Conservation (phyloP, 83 land plant genomes). For the Larix sibirica region DNA sequence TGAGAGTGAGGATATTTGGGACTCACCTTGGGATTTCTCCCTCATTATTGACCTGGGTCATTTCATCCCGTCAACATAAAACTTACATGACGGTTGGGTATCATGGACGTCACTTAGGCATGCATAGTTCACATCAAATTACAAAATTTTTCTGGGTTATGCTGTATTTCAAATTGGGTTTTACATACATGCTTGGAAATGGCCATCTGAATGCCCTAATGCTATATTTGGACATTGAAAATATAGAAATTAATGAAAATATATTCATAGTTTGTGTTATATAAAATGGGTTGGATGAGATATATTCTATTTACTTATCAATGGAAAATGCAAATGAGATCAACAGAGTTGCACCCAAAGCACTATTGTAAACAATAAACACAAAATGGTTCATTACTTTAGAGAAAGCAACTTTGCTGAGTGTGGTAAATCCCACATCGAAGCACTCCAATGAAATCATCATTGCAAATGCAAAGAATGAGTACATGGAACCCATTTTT, state of each 20-base stretch:
- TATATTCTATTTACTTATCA: slow-evolving; percentile 15
- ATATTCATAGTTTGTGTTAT: not conserved
- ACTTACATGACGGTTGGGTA: not conserved
- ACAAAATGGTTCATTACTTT: slow-evolving; percentile 31
- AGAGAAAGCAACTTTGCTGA: slow-evolving; percentile 36
- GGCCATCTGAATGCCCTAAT: not conserved
- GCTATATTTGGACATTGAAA: not conserved
- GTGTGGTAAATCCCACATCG: slow-evolving; percentile 27
- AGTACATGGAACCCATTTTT: slow-evolving; percentile 26
- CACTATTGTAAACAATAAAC: slow-evolving; percentile 31
- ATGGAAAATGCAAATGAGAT: slow-evolving; percentile 26
- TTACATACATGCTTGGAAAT: no score
- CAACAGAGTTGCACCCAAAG: slow-evolving; percentile 24
- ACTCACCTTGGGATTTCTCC: no score
- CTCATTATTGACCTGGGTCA: no score
- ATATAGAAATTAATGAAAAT: not conserved
- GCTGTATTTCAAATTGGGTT: not conserved
- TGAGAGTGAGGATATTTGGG: no score
- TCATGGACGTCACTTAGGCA: not conserved
- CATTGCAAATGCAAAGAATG: slow-evolving; percentile 25
- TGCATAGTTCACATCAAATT: not conserved
- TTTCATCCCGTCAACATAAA: no score
- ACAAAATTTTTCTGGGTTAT: not conserved
- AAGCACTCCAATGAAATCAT: slow-evolving; percentile 30
- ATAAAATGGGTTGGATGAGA: not conserved